These are phyloP conservation scores for Cystofilobasidium macerans DNA, from an alignment of 768 basidiomycete species.

Conservation along the genomic window DNA sequence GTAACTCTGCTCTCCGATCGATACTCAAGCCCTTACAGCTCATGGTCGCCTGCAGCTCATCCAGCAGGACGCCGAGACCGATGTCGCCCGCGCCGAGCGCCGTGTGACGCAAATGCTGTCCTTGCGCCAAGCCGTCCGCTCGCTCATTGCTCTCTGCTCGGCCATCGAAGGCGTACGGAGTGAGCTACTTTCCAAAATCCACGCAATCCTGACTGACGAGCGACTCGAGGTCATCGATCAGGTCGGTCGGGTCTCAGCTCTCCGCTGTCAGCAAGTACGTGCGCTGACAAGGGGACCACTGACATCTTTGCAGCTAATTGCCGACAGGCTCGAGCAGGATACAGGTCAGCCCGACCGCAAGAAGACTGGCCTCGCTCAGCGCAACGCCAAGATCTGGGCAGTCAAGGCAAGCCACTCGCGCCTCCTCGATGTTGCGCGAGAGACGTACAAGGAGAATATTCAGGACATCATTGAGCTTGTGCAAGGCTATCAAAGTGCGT, in stretches of 20 bases:
- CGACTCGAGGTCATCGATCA: slow-evolving; percentile 54
- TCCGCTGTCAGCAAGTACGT: too few relatives aligned
- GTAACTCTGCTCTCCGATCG: too few relatives aligned
- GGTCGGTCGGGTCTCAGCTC: background rate
- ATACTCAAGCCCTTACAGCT: too few relatives aligned
- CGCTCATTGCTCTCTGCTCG: slow-evolving; percentile 52
- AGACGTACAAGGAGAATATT: slow-evolving; percentile 84
- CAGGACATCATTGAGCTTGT: slow-evolving; percentile 52
- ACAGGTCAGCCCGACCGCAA: background rate
- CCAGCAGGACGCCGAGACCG: slow-evolving; percentile 28
- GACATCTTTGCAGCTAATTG: slow-evolving; percentile 16
- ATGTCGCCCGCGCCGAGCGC: slow-evolving; percentile 54
- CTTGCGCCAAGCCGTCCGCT: slow-evolving; percentile 59
- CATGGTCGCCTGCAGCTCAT: slow-evolving; percentile 1
- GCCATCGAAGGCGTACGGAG: slow-evolving; percentile 53
- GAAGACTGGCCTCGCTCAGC: slow-evolving; percentile 27
- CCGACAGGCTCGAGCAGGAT: slow-evolving; percentile 23
- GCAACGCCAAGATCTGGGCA: slow-evolving; percentile 78
- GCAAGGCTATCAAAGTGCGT: slow-evolving; percentile 14
- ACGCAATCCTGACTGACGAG: slow-evolving; percentile 64
- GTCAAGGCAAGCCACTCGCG: slow-evolving; percentile 75
- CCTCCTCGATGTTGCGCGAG: slow-evolving; percentile 84
- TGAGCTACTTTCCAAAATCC: slow-evolving; percentile 53
- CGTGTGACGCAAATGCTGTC: slow-evolving; percentile 69
- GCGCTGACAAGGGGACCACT: background rate